These are phyloP conservation scores for Syncephalastrum contaminatum DNA, from an alignment of 371 early-diverging fungal species.

Conservation along the genomic window DNA sequence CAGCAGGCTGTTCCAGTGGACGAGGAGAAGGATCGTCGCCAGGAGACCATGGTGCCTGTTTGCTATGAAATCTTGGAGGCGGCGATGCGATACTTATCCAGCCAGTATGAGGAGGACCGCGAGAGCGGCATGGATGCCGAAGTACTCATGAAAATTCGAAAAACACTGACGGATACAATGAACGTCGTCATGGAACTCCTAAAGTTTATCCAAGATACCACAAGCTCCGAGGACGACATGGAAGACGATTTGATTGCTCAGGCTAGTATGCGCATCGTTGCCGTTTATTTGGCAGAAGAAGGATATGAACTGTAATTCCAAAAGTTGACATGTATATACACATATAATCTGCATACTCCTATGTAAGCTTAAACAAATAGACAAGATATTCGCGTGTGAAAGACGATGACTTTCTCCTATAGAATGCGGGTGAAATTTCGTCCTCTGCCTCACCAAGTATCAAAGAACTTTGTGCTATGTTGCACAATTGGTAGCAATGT, in stretches of 20 bases:
- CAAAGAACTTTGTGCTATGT: too few relatives aligned
- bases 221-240: slow-evolving; percentile 19
- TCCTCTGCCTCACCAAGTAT: too few relatives aligned
- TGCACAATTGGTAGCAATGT: too few relatives aligned
- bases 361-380: too few relatives aligned
- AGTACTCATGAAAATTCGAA: slow-evolving; percentile 40
- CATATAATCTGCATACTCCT: not conserved
- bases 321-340: too few relatives aligned
- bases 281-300: slow-evolving; percentile 49
- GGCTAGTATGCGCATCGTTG: slow-evolving; percentile 43
- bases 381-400: too few relatives aligned
- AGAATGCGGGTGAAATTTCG: too few relatives aligned
- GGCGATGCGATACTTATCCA: slow-evolving; percentile 38
- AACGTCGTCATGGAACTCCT: slow-evolving; percentile 42
- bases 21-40: slow-evolving; percentile 20
- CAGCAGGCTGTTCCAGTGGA: slow-evolving; percentile 14
- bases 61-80: slow-evolving; percentile 49
- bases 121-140: slow-evolving; percentile 41
- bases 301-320: slow-evolving; percentile 30
- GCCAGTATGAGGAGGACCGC: slow-evolving; percentile 22
- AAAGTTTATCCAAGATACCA: slow-evolving; percentile 35
- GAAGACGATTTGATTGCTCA: slow-evolving; percentile 38
- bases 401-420: too few relatives aligned
- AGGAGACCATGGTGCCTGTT: slow-evolving; percentile 41
- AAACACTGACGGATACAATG: slow-evolving; percentile 39